Evolutionary conservation across 2,329 filamentous ascomycete species (phyloP).

Genomic region (Colletotrichum caudatum): DNA sequence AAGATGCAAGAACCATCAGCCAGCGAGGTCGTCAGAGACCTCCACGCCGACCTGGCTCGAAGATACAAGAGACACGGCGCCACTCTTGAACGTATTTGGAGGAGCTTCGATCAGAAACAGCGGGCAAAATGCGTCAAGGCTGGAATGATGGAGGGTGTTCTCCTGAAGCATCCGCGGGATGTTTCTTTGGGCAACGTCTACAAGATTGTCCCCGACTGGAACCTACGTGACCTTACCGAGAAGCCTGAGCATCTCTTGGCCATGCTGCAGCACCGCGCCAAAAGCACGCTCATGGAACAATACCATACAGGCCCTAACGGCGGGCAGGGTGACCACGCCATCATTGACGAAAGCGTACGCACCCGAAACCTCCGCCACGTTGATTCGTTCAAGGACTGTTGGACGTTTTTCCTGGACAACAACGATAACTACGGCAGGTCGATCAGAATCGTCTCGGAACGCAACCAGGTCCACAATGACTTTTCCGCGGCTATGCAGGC

Average conservation of each 20-base stretch:
- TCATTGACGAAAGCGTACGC: conserved; percentile 53
- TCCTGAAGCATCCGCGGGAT: conserved; percentile 53
- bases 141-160: conserved; percentile 48
- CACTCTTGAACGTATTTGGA: conserved; percentile 56
- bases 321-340: conserved; percentile 50
- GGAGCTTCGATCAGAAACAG: conserved; percentile 50
- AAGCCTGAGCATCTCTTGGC: conserved; percentile 53
- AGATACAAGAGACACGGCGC: conserved; percentile 54
- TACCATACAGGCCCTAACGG: conserved; percentile 49
- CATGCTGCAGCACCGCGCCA: conserved; percentile 54
- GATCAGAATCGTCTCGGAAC: conserved; percentile 42
- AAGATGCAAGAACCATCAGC: not conserved
- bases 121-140: conserved; percentile 52
- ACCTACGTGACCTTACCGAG: conserved; percentile 55
- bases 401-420: conserved; percentile 52
- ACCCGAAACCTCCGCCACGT: conserved; percentile 49
- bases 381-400: conserved; percentile 48
- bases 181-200: conserved; percentile 51
- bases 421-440: conserved; percentile 53
- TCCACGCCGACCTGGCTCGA: conserved; percentile 53
- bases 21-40: conserved; percentile 43
- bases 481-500: conserved; percentile 45
- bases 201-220: conserved; percentile 58
- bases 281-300: conserved; percentile 50
- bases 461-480: conserved; percentile 40